phyloP scores from a whole-genome alignment of 495 filamentous ascomycete species.

The Trichoderma orchidacearum region DNA sequence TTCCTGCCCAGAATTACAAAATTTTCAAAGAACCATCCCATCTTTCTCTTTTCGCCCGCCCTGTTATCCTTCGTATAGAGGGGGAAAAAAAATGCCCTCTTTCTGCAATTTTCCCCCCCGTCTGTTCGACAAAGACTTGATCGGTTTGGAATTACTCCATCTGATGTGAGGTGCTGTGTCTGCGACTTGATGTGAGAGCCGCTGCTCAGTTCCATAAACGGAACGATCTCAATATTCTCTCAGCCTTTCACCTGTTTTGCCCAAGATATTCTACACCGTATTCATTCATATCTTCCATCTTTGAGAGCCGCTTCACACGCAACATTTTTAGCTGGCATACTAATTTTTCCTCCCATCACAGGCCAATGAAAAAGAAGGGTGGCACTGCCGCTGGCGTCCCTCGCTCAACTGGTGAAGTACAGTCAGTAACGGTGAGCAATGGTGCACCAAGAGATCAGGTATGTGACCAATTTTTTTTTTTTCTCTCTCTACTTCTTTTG shows the following conservation, averaged over 20 bases:
- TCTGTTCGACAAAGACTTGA: too few relatives aligned
- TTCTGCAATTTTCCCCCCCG: too few relatives aligned
- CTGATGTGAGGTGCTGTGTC: background rate
- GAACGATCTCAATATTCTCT: background rate
- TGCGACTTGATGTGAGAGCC: background rate
- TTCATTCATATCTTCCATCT: background rate
- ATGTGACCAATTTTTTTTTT: conserved; percentile 15
- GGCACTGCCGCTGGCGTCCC: conserved; percentile 36
- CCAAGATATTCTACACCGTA: background rate
- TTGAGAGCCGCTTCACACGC: background rate
- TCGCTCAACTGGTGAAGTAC: conserved; percentile 30
- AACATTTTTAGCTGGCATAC: background rate
- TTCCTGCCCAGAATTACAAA: too few relatives aligned
- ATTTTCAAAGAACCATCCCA: background rate
- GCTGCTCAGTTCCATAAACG: background rate
- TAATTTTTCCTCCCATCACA: conserved; percentile 8
- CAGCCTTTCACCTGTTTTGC: background rate
- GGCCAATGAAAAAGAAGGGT: conserved; percentile 43
- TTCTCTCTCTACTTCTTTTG: conserved; percentile 5
- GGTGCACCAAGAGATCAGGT: conserved; percentile 28
- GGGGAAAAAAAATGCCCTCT: too few relatives aligned
- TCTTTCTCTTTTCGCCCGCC: background rate
- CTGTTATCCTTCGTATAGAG: too few relatives aligned
- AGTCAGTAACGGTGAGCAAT: conserved; percentile 32
- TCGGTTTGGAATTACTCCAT: too few relatives aligned